Evolutionary conservation across 768 basidiomycete species (phyloP).

Genomic region (Rubroboletus pulcherrimus): DNA sequence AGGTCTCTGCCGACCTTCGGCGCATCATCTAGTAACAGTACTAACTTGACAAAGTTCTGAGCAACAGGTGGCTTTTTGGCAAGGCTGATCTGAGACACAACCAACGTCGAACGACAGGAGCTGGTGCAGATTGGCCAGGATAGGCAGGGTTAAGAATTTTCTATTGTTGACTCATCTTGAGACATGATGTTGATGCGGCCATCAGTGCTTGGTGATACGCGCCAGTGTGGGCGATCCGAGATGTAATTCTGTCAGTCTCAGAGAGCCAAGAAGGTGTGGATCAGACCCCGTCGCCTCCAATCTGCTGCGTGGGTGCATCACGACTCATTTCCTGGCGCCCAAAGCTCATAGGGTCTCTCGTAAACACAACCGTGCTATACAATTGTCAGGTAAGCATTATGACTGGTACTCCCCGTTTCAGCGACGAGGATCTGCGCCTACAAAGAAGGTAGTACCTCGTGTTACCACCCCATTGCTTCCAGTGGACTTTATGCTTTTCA

Average conservation of each 20-base stretch:
- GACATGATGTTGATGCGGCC: no score
- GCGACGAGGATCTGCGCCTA: slow-evolving; percentile 4
- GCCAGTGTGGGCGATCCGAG: not conserved
- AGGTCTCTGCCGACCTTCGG: no score
- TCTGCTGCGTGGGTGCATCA: not conserved
- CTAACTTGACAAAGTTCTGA: no score
- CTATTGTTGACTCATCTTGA: no score
- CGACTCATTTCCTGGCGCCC: not conserved
- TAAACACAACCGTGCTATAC: not conserved
- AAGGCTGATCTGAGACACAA: no score
- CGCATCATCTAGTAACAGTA: no score
- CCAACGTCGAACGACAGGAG: no score
- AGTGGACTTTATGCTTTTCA: not conserved
- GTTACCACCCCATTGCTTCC: not conserved
- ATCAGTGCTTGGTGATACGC: no score
- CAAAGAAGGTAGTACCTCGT: slow-evolving; percentile 4
- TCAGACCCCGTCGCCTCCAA: not conserved
- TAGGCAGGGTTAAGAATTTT: no score
- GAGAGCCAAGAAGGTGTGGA: not conserved
- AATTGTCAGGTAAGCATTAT: not conserved
- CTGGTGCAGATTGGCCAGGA: no score
- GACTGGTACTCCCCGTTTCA: not conserved
- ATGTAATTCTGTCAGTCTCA: not conserved
- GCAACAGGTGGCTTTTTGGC: no score
- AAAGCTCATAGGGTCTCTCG: not conserved